Percentiles rank a stretch among this genome's conserved stretches.
These are phyloP conservation scores for Pulveroboletus sp. DNA, from an alignment of 768 basidiomycete genomes.

Conservation along the genomic window DNA sequence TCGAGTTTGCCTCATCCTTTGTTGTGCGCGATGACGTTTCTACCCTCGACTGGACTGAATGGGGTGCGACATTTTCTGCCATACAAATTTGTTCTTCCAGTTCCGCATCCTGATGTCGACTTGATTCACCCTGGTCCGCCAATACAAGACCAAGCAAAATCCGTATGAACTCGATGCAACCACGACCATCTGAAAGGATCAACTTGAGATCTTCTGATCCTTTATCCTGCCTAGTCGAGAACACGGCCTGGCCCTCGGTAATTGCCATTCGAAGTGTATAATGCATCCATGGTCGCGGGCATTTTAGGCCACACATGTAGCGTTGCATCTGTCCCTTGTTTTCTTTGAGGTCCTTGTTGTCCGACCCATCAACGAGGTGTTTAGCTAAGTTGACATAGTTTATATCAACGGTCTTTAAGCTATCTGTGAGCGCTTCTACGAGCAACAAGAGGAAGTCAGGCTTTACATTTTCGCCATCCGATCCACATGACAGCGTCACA, in stretches of 20 bases:
- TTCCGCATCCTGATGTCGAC: neutral
- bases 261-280: neutral
- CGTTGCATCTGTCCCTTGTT: too few species aligned
- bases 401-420: neutral
- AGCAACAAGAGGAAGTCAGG: slow-evolving; percentile 1
- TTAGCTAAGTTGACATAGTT: neutral
- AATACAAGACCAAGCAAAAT: neutral
- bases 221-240: neutral
- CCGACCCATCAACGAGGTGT: too few species aligned
- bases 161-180: too few species aligned
- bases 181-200: neutral
- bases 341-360: too few species aligned
- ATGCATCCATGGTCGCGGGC: neutral
- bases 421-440: neutral
- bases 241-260: neutral
- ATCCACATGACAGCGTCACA: slow-evolving; percentile 31
- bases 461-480: neutral
- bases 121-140: too few species aligned
- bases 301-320: neutral
- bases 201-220: neutral
- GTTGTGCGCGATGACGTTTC: too few species aligned
- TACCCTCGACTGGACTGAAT: too few species aligned
- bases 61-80: neutral
- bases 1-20: too few species aligned
- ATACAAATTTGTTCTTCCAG: neutral